phyloP scores from a whole-genome alignment of 2,329 filamentous ascomycete genomes.

The Aspergillus brunneoviolaceus region DNA sequence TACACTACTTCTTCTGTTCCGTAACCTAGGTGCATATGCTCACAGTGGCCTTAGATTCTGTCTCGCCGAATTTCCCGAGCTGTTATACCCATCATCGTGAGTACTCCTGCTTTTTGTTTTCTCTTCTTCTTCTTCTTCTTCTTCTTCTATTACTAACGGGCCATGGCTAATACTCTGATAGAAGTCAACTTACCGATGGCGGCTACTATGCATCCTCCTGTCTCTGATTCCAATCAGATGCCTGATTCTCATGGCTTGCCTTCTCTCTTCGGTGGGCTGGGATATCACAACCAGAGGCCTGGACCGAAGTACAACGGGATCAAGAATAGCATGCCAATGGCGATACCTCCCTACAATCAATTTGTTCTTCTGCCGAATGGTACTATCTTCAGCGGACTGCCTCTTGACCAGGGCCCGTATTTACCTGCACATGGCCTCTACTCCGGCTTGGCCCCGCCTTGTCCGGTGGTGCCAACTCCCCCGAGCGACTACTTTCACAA shows the following conservation, averaged over 20 bases:
- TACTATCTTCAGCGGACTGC: conserved; percentile 32
- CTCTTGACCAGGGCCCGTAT: conserved; percentile 35
- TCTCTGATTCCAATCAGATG: neutral
- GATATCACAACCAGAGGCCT: conserved; percentile 29
- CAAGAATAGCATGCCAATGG: conserved; percentile 27
- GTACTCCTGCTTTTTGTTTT: neutral
- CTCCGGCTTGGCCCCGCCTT: conserved; percentile 34
- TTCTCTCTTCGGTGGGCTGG: conserved; percentile 28
- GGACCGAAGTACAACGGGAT: conserved; percentile 27
- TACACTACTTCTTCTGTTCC: neutral
- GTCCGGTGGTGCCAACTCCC: conserved; percentile 31
- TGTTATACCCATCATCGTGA: neutral
- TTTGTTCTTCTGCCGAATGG: conserved; percentile 35
- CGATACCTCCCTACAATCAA: conserved; percentile 29
- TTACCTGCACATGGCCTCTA: conserved; percentile 36
- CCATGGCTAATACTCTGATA: neutral
- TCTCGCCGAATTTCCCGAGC: neutral
- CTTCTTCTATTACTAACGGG: neutral
- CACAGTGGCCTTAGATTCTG: neutral
- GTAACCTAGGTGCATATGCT: neutral
- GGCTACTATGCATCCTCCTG: conserved; percentile 3
- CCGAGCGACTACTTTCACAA: conserved; percentile 60
- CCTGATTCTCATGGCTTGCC: conserved; percentile 15
- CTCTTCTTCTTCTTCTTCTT: neutral
- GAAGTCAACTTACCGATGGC: neutral